Base-by-base conservation (phyloP, 805 yeast species). In the Saccharomycopsis schoenii region DNA sequence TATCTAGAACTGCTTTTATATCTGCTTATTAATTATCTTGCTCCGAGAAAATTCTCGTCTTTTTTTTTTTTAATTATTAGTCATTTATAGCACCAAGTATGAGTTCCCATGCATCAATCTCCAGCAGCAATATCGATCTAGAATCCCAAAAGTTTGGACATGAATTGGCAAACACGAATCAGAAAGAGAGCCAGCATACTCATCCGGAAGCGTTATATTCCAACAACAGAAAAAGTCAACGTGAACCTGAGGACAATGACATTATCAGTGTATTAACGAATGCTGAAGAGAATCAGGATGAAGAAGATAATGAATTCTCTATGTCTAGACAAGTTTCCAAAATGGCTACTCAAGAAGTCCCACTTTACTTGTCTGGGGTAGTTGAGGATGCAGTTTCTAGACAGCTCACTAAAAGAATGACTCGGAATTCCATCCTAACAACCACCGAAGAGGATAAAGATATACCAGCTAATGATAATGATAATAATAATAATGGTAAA, bases 341-440 rank as follows among this genome's bases (percentile, higher is more conserved):
- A 40, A 41, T 50, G 21, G 60, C 64, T 17, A 55, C 62, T 8
- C 64, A 61, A 42, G 65, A 63, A 11, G 62, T 61, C 24, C 61
- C 65, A 1, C 42, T 63, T 4, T 36, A 50, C 15, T 40, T 63
- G 10, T 15, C 54, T n/a, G 64, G 64, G 1, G 57, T 63, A 10
- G 63, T 61, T 2, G 61, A 63, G 14, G 64, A 63, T 51, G 65
- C 65, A 10, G 64, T 63, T 10, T 43, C 57, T 17, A 41, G 64
- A 19, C 60, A 59, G 29, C 19, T 62, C 21, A 40, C 43, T 9
- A 43, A 58, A 43, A 11, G 55, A 11, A 36, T 11, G 24, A 55
- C 50, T 15, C 36, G 21, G 24, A 40, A 40, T 39, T 34, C 58
- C 42, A 55, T 8, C 9, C 5, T n/a, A 12, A 40, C 29, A 39